These are phyloP conservation scores for Adansonia grandidieri DNA, from an alignment of 441 rosid species.

Conservation along the genomic window DNA sequence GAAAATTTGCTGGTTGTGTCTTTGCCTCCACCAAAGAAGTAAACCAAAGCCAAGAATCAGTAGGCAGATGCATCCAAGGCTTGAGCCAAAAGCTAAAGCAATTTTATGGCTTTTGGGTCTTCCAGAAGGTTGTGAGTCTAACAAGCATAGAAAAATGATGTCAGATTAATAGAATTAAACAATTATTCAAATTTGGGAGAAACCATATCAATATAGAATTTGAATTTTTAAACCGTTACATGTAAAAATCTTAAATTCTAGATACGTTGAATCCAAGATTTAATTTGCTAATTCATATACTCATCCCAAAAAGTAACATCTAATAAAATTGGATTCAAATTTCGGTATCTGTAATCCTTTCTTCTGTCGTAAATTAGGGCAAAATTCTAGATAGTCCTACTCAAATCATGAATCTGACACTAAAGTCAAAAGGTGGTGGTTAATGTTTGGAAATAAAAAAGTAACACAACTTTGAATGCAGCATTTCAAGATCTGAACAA, in stretches of 20 bases:
- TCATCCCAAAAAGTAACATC: too few species aligned
- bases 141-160: conserved; percentile 4
- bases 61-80: conserved; percentile 66
- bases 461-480: conserved; percentile 15
- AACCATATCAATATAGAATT: not conserved
- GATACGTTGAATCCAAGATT: too few species aligned
- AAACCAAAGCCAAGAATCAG: conserved; percentile 70
- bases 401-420: conserved; percentile 23
- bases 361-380: too few species aligned
- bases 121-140: conserved; percentile 54
- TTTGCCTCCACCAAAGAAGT: conserved; percentile 81
- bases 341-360: too few species aligned
- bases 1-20: conserved; percentile 78
- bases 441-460: conserved; percentile 1
- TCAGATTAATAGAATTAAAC: conserved; percentile 12
- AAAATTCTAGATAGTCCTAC: conserved; percentile 4
- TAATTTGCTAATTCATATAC: too few species aligned
- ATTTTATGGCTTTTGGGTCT: conserved; percentile 57
- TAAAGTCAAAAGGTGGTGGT: conserved; percentile 30
- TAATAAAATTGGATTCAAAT: too few species aligned
- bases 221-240: not conserved
- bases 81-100: conserved; percentile 72
- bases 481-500: conserved; percentile 28
- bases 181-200: not conserved
- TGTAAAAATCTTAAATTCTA: not conserved